phyloP scores from a whole-genome alignment of 2,329 filamentous ascomycete genomes.

The Rosellinia necatrix region DNA sequence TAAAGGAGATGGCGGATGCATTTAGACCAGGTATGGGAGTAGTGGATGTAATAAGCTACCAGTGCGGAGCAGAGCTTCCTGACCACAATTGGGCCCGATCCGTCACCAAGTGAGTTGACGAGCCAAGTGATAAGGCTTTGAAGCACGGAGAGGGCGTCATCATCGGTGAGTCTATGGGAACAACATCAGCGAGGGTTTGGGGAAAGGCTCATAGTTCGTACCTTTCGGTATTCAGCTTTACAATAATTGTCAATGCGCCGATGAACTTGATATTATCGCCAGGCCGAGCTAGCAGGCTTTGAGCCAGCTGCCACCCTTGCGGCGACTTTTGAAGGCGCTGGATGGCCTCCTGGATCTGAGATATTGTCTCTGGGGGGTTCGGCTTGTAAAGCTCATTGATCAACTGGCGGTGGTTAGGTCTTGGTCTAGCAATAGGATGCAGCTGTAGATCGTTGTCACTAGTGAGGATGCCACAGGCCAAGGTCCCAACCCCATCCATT shows the following conservation, averaged over 20 bases:
- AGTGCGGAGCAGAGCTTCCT: conserved; percentile 79
- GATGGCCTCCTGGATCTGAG: conserved; percentile 70
- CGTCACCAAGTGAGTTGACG: conserved; percentile 55
- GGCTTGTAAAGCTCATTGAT: conserved; percentile 60
- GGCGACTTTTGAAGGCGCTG: conserved; percentile 78
- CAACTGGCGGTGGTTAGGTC: conserved; percentile 42
- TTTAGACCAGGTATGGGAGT: conserved; percentile 67
- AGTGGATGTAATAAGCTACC: conserved; percentile 75
- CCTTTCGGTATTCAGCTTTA: conserved; percentile 94
- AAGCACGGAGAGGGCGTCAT: conserved; percentile 63
- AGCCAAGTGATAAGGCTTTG: conserved; percentile 67
- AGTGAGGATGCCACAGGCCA: background rate
- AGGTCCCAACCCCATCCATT: background rate
- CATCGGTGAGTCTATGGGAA: conserved; percentile 54
- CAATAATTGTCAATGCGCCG: conserved; percentile 86
- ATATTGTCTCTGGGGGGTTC: conserved; percentile 52
- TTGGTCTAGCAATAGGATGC: background rate
- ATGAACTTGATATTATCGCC: conserved; percentile 86
- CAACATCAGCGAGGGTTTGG: conserved; percentile 35
- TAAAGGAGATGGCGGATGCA: conserved; percentile 68
- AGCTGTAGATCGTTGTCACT: background rate
- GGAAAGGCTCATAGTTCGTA: conserved; percentile 44
- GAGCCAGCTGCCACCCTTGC: conserved; percentile 84
- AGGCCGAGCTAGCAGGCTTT: conserved; percentile 70
- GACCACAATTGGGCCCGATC: conserved; percentile 63